Base-by-base conservation (phyloP, 1,284 basidiomycete genomes). In the Somion occarium region DNA sequence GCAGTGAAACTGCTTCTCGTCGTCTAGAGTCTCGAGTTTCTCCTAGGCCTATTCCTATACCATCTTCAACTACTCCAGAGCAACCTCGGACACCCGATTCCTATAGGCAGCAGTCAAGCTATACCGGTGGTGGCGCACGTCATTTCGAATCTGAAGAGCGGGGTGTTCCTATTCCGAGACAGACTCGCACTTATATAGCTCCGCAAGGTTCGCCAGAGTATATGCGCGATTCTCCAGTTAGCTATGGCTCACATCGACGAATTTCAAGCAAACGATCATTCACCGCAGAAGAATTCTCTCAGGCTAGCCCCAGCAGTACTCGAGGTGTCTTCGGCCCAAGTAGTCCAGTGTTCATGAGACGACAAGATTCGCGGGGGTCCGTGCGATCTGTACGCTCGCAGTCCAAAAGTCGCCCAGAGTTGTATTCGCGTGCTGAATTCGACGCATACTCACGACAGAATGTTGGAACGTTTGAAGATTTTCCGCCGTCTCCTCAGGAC, bases 381-480 rank as follows among this genome's bases (percentile, higher is more conserved):
- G 51, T 60, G 15, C 60, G 62, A 19, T 66, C 64, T 4, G 51
- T 64, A 13, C 61, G 62, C 19, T 66, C 66, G 30, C 61, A 57
- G 20, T 57, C 60, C 22, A 27, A 46, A 5, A 61, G 61, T 1
- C 55, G 56, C 9, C 61, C 53, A 20, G 60, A 63, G 27, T 56
- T 59, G 49, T 56, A 55, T 44, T 52, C 42, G 9, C 55, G 54
- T 1, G 42, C 50, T 5, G 57, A 57, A 13, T 34, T 7, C 30
- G 52, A 59, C 30, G 51, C 46, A 15, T 47, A 25, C 34, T 18
- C 54, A 20, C 57, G 56, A 50, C 55, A 53, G 5, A 55, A 53
- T 13, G 51, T 66, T 42, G 41, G 45, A 24, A 59, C 63, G 24
- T 63, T 59, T 39, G 66, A 69, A 50, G 71, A 72, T 24, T 64